Base-by-base conservation (phyloP, 1,139 yeast genomes). In the Yamadazyma kanchanaburiensis region DNA sequence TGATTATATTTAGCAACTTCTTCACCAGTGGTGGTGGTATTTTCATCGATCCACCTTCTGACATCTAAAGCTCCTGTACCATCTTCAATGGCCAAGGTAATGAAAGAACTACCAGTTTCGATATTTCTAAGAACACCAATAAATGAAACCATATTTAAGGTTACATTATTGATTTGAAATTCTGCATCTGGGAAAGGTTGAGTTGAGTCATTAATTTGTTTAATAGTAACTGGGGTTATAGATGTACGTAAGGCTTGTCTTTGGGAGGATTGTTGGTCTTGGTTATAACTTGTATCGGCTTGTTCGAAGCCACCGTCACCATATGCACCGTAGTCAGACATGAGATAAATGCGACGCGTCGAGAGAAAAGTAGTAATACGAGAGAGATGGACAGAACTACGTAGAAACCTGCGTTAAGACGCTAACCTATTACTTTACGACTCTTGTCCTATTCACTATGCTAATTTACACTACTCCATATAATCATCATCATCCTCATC, bases 181-280 rank as follows among this genome's bases (percentile, higher is more conserved):
- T 83, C 87, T 9, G 85, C 87, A 49, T 86, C 96, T 25, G 84
- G 83, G 6, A 74, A 71, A 4, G 64, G 64, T 42, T 80, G 86
- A 14, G 70, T 62, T 5, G 94, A 77, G 30, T 80, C 86, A 37
- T 70, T 62, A 36, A 87, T 68, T 57, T 85, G 94, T 49, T 83
- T 83, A 47, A 88, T 78, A 2, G 95, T 86, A 10, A 87, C 91
- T 0, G 96, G 94, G 1, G 88, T 80, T 27, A 86, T 55, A 10
- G 77, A 53, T 32, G 65, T 55, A 39, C 77, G 56, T 33, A 61
- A 46, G 41, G 59, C 64, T 36, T 54, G 52, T 44, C 53, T 56
- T 37, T 60, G 67, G 8, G 66, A 53, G 7, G 34, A 26, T 5
- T 22, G 31, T 26, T 30, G 35, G 6, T 41, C 42, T 14, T 33